Conservation (phyloP, 805 yeast species). For the Metschnikowia reukaufii region DNA sequence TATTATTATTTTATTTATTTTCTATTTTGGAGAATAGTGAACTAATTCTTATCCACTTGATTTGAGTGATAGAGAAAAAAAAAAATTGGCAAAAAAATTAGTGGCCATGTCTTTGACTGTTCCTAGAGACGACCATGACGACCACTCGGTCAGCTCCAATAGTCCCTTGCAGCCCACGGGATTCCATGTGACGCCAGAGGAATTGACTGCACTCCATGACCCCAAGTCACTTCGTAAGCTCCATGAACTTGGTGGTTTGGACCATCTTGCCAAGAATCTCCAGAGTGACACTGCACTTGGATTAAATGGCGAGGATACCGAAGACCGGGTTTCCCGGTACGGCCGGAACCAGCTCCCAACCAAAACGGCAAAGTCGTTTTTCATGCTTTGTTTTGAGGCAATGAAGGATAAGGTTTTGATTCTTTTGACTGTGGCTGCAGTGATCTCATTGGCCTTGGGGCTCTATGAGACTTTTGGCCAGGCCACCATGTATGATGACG, state of each 20-base stretch:
- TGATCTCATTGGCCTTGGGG: conserved; percentile 86
- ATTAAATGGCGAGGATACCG: conserved; percentile 28
- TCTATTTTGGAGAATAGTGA: no score
- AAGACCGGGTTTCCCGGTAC: conserved; percentile 49
- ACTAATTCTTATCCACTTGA: no score
- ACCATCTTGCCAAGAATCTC: conserved; percentile 30
- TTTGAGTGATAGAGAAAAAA: no score
- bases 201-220: conserved; percentile 54
- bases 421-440: conserved; percentile 79
- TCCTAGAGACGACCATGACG: conserved; percentile 17
- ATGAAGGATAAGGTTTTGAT: conserved; percentile 89
- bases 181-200: conserved; percentile 21
- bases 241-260: conserved; percentile 46
- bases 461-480: conserved; percentile 90
- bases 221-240: conserved; percentile 56
- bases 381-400: conserved; percentile 73
- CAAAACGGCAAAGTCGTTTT: conserved; percentile 65
- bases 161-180: conserved; percentile 19
- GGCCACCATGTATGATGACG: conserved; percentile 71
- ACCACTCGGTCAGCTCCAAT: conserved; percentile 18
- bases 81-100: neutral
- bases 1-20: no score
- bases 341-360: conserved; percentile 77
- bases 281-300: conserved; percentile 44
- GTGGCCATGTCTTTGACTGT: conserved; percentile 19